Conservation (phyloP, 306 rosid genomes). For the Fragaria iinumae region DNA sequence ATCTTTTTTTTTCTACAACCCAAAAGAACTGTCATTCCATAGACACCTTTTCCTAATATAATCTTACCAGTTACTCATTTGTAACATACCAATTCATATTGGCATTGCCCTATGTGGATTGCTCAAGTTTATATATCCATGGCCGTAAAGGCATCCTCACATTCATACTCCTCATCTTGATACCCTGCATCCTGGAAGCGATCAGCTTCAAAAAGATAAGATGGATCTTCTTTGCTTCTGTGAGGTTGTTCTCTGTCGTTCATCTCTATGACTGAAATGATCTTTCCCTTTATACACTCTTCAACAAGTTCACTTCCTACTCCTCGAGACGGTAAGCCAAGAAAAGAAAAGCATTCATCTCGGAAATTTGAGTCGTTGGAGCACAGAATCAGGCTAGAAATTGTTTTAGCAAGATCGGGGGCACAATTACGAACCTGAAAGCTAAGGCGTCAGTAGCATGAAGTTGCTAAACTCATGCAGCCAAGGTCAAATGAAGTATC, state of each 20-base stretch:
- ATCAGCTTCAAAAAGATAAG: slow-evolving; percentile 59
- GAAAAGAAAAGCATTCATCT: slow-evolving; percentile 76
- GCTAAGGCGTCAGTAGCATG: slow-evolving; percentile 12
- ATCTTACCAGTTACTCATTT: too few species aligned
- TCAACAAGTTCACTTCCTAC: slow-evolving; percentile 52
- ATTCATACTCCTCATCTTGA: slow-evolving; percentile 41
- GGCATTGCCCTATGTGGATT: too few species aligned
- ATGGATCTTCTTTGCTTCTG: slow-evolving; percentile 50
- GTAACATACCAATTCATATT: too few species aligned
- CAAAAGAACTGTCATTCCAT: too few species aligned
- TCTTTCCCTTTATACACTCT: slow-evolving; percentile 55
- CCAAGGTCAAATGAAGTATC: background rate
- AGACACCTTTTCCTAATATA: too few species aligned
- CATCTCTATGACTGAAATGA: slow-evolving; percentile 61
- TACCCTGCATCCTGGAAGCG: slow-evolving; percentile 33
- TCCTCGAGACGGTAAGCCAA: slow-evolving; percentile 63
- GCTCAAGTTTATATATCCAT: slow-evolving; percentile 30
- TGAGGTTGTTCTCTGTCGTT: slow-evolving; percentile 55
- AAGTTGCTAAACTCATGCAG: background rate
- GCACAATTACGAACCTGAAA: slow-evolving; percentile 72
- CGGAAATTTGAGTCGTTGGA: slow-evolving; percentile 65
- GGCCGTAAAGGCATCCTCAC: slow-evolving; percentile 34
- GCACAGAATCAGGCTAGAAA: slow-evolving; percentile 73
- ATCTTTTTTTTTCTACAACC: too few species aligned
- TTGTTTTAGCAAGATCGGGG: slow-evolving; percentile 81